These are phyloP conservation scores for Colletotrichum melonis DNA, from an alignment of 2,329 filamentous ascomycete species.

Conservation along the genomic window DNA sequence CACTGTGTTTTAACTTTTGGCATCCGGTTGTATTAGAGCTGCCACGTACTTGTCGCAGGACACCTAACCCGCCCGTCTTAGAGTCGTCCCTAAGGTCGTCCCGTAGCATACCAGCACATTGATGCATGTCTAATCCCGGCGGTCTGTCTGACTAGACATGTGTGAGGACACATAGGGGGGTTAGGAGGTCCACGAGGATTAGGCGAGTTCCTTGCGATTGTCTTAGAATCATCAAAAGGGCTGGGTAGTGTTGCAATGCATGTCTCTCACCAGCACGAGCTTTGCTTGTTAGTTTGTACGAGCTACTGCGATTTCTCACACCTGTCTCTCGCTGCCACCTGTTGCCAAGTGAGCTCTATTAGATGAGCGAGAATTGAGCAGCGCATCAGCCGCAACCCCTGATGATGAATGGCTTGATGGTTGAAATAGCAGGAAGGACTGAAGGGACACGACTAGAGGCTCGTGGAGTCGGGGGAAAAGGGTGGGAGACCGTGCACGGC, in stretches of 20 bases:
- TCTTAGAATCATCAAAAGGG: background rate
- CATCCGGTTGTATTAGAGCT: background rate
- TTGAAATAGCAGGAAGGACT: slow-evolving; percentile 17
- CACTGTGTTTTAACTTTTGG: background rate
- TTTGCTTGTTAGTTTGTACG: too few relatives aligned
- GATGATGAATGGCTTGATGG: slow-evolving; percentile 3
- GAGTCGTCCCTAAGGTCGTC: background rate
- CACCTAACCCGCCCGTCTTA: background rate
- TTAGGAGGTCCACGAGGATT: background rate
- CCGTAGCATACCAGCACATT: background rate
- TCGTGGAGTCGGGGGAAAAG: background rate
- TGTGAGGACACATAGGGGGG: background rate
- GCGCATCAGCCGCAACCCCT: background rate
- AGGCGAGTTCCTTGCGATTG: slow-evolving; percentile 10
- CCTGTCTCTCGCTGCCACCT: background rate
- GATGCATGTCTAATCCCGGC: background rate
- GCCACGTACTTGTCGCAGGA: slow-evolving; percentile 6
- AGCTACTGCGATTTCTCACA: background rate
- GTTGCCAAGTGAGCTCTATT: accelerated
- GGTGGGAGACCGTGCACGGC: slow-evolving; percentile 7
- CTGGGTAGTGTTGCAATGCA: background rate
- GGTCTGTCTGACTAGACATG: slow-evolving; percentile 10
- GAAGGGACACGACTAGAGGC: background rate
- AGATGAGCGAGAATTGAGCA: too few relatives aligned
- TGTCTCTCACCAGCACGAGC: slow-evolving; percentile 17